A percentile compares a stretch with the other conserved stretches of the same genome.
Evolutionary conservation across 768 basidiomycete genomes (phyloP).

Genomic region (Clitopilus hobsonii): DNA sequence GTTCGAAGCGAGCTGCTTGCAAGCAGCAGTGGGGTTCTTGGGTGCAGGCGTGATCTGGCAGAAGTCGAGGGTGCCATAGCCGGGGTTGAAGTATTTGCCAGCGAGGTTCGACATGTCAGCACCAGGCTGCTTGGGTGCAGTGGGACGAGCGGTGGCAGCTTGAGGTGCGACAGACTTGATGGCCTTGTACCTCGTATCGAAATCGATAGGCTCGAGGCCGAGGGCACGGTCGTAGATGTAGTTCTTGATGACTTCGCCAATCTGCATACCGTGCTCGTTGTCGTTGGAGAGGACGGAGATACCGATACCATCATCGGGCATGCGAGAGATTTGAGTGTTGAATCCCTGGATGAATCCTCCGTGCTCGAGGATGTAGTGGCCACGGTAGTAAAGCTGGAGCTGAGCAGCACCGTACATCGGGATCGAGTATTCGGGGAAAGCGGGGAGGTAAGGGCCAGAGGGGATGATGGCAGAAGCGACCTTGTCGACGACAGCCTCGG

Average conservation of each 20-base stretch:
- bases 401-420: constrained; percentile 25
- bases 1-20: constrained; percentile 12
- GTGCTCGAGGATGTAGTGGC: constrained; percentile 14
- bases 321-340: constrained; percentile 9
- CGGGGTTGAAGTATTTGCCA: constrained; percentile 13
- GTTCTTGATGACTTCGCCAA: constrained; percentile 17
- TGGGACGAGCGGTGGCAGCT: constrained; percentile 6
- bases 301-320: constrained; percentile 15
- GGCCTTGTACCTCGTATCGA: constrained; percentile 14
- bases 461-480: constrained; percentile 18
- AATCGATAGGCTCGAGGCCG: constrained; percentile 17
- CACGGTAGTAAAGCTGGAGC: constrained; percentile 21
- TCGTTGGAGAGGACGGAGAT: constrained; percentile 24
- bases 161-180: not conserved
- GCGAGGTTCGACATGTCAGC: constrained; percentile 8
- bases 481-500: constrained; percentile 15
- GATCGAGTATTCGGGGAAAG: constrained; percentile 17
- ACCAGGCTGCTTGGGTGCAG: constrained; percentile 10
- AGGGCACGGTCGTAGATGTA: constrained; percentile 18
- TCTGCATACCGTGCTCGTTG: constrained; percentile 12
- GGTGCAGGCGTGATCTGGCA: constrained; percentile 10
- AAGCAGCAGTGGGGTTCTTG: constrained; percentile 8
- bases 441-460: not conserved
- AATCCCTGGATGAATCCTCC: constrained; percentile 18
- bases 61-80: constrained; percentile 15